Evolutionary conservation across 306 rosid genomes (phyloP), one percentile per base, ranked within the genome.

Genomic region (Ormosia semicastrata): DNA sequence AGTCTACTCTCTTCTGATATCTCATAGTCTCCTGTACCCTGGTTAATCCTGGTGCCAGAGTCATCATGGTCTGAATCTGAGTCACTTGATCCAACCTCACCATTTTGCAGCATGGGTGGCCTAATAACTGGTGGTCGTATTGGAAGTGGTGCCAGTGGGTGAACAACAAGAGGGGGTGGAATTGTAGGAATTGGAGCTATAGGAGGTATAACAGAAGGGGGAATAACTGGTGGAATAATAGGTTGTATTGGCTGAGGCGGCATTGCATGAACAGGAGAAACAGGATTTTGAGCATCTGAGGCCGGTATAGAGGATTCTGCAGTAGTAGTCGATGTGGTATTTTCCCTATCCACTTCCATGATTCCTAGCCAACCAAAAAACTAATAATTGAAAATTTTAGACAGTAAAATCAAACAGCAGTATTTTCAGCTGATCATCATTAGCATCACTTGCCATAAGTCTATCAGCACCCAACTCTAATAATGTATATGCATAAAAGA

Each of bases 1-100:
- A 73, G 77, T 65, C 80, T 87, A 78, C 97, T 92, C 89, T 93
- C 99, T 76, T 91, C 98, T 3, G 99, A 95, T 82, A 93, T 83
- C 79, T 93, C 94, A 83, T 92, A 95, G 63, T 87, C 98, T 60
- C 85, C 88, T 0, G 86, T 53, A 32, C 90, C 88, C 73, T 82
- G 62, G 81, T 89, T 86, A 5, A 89, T 53, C 58, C 85, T 82
- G 2, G 84, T 81, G 15, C 65, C 84, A 0, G 68, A 69, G 12
- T 84, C 94, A 57, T 86, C 94, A 15, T 79, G 56, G 7, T 89
- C 97, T 0, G 97, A 89, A 77, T 90, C 98, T 0, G 94, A 89
- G 75, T 88, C 92, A 63, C 91, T 87, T 2, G 88, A 73, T 57
- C 83, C 86, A 41, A 75, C 75, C 75, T 89, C 99, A 1, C 92